Conservation (phyloP, 1,284 basidiomycete species). For the Rhodofomes roseus region DNA sequence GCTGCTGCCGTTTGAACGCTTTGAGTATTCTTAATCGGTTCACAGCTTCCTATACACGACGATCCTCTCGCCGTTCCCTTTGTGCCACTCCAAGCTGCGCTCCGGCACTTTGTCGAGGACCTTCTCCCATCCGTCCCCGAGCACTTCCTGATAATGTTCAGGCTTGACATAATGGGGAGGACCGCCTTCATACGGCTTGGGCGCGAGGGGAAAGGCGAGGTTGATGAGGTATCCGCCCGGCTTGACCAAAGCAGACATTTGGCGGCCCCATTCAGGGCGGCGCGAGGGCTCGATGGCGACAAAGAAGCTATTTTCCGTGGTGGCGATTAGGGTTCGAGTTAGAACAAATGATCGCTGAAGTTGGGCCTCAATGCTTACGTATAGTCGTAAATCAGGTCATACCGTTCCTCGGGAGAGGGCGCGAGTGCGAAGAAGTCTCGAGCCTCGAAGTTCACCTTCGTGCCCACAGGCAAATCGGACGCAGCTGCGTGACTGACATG, state of each 20-base stretch:
- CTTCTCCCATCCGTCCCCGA: conserved; percentile 53
- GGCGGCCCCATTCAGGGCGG: conserved; percentile 52
- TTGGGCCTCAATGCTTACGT: conserved; percentile 57
- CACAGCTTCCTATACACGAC: conserved; percentile 46
- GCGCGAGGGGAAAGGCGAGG: conserved; percentile 45
- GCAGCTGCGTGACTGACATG: neutral
- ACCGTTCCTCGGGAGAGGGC: conserved; percentile 19
- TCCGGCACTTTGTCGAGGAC: conserved; percentile 50
- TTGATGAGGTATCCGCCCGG: conserved; percentile 62
- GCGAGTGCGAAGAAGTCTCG: conserved; percentile 49
- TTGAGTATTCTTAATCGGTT: neutral
- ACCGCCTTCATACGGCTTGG: conserved; percentile 45
- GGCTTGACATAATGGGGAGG: conserved; percentile 63
- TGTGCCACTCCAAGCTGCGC: conserved; percentile 34
- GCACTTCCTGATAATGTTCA: conserved; percentile 52
- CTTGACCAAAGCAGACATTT: conserved; percentile 55
- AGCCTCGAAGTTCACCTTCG: conserved; percentile 35
- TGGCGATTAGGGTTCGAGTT: neutral
- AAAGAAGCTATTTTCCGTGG: conserved; percentile 49
- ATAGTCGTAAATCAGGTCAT: conserved; percentile 65
- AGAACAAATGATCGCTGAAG: neutral
- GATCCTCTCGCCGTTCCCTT: conserved; percentile 45
- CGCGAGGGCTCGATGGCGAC: conserved; percentile 60
- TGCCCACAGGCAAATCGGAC: conserved; percentile 4
- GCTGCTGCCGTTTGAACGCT: too few species aligned